Conservation (phyloP, 352 stramenopile species). For the Pythium aquatile region DNA sequence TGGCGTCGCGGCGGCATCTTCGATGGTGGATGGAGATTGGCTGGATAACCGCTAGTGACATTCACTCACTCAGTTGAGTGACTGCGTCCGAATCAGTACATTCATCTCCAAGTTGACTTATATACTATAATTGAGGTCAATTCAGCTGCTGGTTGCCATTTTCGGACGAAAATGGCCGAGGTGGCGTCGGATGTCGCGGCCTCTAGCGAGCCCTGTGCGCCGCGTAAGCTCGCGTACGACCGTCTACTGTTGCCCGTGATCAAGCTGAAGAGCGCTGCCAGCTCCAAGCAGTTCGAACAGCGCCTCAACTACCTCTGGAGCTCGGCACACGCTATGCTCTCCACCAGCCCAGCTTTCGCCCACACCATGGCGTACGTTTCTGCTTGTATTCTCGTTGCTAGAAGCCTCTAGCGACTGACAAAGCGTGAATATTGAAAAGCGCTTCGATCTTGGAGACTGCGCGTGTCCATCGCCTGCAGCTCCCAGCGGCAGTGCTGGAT, state of each 20-base stretch:
- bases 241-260: conserved; percentile 43
- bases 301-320: conserved; percentile 69
- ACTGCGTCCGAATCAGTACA: conserved; percentile 1
- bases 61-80: conserved; percentile 1
- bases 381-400: not conserved
- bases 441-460: conserved; percentile 54
- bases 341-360: conserved; percentile 36
- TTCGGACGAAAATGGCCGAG: not conserved
- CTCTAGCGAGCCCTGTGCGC: not conserved
- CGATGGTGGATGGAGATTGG: not conserved
- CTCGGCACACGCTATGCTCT: conserved; percentile 47
- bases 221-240: not conserved
- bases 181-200: not conserved
- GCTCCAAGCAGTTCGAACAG: conserved; percentile 61
- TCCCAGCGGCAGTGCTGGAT: conserved; percentile 54
- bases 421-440: conserved; percentile 23
- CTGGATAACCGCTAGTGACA: conserved; percentile 7
- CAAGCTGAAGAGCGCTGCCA: conserved; percentile 32
- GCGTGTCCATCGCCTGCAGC: conserved; percentile 29
- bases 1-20: conserved; percentile 23
- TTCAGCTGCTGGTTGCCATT: not conserved
- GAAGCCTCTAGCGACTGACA: not conserved
- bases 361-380: conserved; percentile 51
- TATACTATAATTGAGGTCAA: conserved; percentile 3
- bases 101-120: not conserved